These are phyloP conservation scores for Penicillium herquei DNA, from an alignment of 495 filamentous ascomycete genomes.

Conservation along the genomic window DNA sequence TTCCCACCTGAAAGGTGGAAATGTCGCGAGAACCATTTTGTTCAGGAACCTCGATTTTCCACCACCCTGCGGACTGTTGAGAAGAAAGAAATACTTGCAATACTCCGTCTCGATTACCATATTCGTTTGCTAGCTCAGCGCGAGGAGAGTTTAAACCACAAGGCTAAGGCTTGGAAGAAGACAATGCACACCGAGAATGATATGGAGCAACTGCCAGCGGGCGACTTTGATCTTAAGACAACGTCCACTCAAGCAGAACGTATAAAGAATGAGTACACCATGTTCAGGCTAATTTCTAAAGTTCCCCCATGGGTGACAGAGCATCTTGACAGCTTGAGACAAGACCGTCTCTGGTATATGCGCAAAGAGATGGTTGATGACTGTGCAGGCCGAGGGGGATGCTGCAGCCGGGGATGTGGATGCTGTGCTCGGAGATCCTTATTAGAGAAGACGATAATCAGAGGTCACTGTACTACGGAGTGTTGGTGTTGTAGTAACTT, in stretches of 20 bases:
- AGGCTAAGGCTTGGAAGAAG: conserved; percentile 3
- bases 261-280: conserved; percentile 3
- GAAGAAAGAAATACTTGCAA: not conserved
- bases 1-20: not conserved
- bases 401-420: conserved; percentile 2
- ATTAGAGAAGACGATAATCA: not conserved
- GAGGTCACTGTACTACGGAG: conserved; percentile 2
- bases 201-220: conserved; percentile 1
- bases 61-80: not conserved
- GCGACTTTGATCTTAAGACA: conserved; percentile 2
- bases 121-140: conserved; percentile 3
- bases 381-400: not conserved
- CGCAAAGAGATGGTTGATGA: conserved; percentile 4
- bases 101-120: conserved; percentile 2
- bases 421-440: not conserved
- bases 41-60: not conserved
- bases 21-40: not conserved
- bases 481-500: not conserved
- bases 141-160: conserved; percentile 2
- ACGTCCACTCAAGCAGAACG: not conserved
- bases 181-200: not conserved
- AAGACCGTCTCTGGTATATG: conserved; percentile 4
- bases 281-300: conserved; percentile 1
- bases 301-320: not conserved
- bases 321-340: not conserved